A percentile compares a stretch with the other conserved stretches of the same genome.
Evolutionary conservation across 805 yeast species (phyloP).

Genomic region (Tanozyma kutaoensis): DNA sequence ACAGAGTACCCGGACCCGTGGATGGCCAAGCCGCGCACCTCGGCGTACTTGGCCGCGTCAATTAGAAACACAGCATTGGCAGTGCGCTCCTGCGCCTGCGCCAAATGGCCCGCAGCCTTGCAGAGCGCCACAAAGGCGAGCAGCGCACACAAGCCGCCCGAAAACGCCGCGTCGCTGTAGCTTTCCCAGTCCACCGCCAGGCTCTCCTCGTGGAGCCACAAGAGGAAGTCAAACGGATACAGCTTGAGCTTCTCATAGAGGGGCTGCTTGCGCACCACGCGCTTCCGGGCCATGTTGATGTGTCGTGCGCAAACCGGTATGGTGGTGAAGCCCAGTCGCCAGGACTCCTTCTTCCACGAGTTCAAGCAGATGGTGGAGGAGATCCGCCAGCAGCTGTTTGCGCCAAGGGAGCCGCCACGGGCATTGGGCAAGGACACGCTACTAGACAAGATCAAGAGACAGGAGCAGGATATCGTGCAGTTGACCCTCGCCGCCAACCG

Average conservation of each 20-base stretch:
- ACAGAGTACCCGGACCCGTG: not conserved
- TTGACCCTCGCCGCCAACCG: no score
- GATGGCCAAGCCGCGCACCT: constrained; percentile 9
- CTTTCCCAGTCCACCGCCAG: constrained; percentile 30
- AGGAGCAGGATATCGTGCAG: no score
- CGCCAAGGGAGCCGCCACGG: no score
- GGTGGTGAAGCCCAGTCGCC: no score
- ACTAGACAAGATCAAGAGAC: no score
- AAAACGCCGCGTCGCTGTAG: constrained; percentile 17
- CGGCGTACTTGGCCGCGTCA: constrained; percentile 20
- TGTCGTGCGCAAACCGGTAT: no score
- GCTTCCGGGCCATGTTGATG: not conserved
- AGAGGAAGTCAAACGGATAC: constrained; percentile 23
- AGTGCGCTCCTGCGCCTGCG: constrained; percentile 12
- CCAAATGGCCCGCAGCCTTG: constrained; percentile 12
- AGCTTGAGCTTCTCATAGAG: constrained; percentile 1
- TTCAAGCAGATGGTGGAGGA: no score
- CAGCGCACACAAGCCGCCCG: constrained; percentile 13
- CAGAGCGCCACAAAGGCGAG: constrained; percentile 9
- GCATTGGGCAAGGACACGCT: no score
- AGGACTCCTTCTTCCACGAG: no score
- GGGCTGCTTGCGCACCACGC: not conserved
- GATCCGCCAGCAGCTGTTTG: no score
- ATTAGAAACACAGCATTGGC: constrained; percentile 20
- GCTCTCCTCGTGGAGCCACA: constrained; percentile 21